Evolutionary conservation across 176 grass and related monocot species (phyloP), one percentile per base, ranked within the genome.

Genomic region (Luzula sylvatica): DNA sequence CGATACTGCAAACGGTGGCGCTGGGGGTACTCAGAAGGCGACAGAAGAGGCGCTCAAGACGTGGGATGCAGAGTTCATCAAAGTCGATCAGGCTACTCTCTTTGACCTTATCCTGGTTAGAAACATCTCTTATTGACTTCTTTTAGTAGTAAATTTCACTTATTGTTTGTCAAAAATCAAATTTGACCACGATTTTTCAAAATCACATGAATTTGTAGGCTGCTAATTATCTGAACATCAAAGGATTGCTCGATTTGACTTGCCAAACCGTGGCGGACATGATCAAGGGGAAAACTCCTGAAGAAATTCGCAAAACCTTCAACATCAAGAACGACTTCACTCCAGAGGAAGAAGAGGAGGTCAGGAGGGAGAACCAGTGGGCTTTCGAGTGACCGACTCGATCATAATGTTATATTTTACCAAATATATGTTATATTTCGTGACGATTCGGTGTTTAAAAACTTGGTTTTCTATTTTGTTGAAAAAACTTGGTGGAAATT

Each of bases 31-130:
- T 15, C 20, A 11, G 9, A 76, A 55, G 55, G 6, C 23, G 14
- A 39, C 21, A 11, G 57, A 77, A 14, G 50, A 77, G 9, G 60
- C 53, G 18, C 62, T 75, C 20, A 75, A 67, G 72, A 3, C 40
- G 26, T 75, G 60, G 60, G 72, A 75, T n/a, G 18, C 24, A 4
- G 57, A 69, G 24, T 70, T 77, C 48, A 39, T 70, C 9, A 77
- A 77, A 56, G 74, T 77, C 38, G 74, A 77, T 32, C 74, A 70
- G 57, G 74, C 46, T 43, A 77, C 74, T 46, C 49, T 77, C 1
- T 70, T 77, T 44, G 74, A 77, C 49, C 65, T 77, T 18, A 70
- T 77, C 20, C 49, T 70, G 18, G 74, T 77, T 46, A 70, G 74
- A 30, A 26, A 14, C 12, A 24, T 15, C 1, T 42, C 9, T 45